phyloP scores from a whole-genome alignment of 768 basidiomycete species.

The Symmetrospora coprosmae region DNA sequence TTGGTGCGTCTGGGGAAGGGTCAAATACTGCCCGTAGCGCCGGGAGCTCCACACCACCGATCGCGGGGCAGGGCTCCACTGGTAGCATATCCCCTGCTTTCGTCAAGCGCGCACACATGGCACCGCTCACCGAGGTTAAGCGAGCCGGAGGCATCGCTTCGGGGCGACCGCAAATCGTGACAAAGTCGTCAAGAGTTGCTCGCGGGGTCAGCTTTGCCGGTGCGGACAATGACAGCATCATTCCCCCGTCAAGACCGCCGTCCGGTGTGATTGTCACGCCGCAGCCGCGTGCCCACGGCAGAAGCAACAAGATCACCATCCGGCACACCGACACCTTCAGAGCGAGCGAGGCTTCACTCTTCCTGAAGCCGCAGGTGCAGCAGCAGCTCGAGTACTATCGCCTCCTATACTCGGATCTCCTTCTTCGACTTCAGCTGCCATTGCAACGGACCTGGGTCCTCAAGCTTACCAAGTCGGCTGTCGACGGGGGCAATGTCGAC shows the following conservation, averaged over 20 bases:
- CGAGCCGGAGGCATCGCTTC: conserved; percentile 14
- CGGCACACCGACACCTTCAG: neutral
- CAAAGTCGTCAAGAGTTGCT: neutral
- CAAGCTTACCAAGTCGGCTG: neutral
- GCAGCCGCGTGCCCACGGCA: neutral
- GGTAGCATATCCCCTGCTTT: conserved; percentile 10
- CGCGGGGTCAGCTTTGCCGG: conserved; percentile 14
- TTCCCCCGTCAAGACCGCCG: no score
- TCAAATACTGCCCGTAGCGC: neutral
- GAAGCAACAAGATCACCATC: neutral
- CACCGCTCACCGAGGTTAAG: conserved; percentile 1
- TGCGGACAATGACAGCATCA: no score
- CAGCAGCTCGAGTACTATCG: conserved; percentile 17
- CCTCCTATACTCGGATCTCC: conserved; percentile 2
- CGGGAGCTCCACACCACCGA: neutral
- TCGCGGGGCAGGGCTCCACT: neutral
- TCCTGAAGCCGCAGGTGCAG: conserved; percentile 10
- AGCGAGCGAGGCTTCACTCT: neutral
- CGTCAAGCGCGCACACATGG: conserved; percentile 8
- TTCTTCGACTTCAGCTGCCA: conserved; percentile 8
- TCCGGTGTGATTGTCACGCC: no score
- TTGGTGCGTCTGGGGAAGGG: no score
- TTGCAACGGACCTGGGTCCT: conserved; percentile 10
- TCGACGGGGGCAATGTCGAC: neutral
- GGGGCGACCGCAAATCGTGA: neutral